Evolutionary conservation across 768 basidiomycete species (phyloP).

Genomic region (Lactifluus volemus): DNA sequence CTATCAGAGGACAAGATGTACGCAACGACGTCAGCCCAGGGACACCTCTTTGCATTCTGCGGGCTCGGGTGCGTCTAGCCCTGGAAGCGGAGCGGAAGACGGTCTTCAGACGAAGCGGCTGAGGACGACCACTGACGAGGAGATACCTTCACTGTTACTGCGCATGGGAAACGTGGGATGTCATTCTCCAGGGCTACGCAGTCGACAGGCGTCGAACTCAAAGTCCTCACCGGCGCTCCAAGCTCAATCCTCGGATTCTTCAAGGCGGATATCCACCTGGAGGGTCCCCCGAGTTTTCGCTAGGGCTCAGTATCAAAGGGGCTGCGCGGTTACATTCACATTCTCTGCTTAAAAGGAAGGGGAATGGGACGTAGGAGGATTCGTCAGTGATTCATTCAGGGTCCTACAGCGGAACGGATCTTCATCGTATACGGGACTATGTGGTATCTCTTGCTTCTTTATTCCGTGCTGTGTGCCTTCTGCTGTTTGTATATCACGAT

Average conservation of each 20-base stretch:
- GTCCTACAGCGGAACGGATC: too few relatives aligned
- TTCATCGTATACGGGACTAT: too few relatives aligned
- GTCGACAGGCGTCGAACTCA: not conserved
- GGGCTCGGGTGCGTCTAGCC: not conserved
- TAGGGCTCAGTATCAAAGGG: constrained; percentile 18
- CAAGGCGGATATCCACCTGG: not conserved
- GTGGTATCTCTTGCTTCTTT: too few relatives aligned
- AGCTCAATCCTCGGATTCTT: not conserved
- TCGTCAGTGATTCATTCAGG: too few relatives aligned
- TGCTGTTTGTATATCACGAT: too few relatives aligned
- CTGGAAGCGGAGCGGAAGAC: not conserved
- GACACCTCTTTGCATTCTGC: not conserved
- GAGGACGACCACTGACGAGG: too few relatives aligned
- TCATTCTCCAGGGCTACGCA: not conserved
- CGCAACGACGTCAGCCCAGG: constrained; percentile 6
- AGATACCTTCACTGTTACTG: too few relatives aligned
- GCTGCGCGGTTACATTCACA: constrained; percentile 12
- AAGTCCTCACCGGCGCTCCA: not conserved
- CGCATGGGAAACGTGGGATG: not conserved
- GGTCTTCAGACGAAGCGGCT: too few relatives aligned
- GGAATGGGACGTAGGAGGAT: too few relatives aligned
- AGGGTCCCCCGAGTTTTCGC: not conserved
- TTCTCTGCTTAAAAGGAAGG: constrained; percentile 14
- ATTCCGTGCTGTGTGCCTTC: too few relatives aligned
- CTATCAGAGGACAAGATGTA: constrained; percentile 13